A percentile compares a stretch with the other conserved stretches of the same genome.
Evolutionary conservation across 2,329 filamentous ascomycete species (phyloP).

Genomic region (Stemphylium vesicarium): DNA sequence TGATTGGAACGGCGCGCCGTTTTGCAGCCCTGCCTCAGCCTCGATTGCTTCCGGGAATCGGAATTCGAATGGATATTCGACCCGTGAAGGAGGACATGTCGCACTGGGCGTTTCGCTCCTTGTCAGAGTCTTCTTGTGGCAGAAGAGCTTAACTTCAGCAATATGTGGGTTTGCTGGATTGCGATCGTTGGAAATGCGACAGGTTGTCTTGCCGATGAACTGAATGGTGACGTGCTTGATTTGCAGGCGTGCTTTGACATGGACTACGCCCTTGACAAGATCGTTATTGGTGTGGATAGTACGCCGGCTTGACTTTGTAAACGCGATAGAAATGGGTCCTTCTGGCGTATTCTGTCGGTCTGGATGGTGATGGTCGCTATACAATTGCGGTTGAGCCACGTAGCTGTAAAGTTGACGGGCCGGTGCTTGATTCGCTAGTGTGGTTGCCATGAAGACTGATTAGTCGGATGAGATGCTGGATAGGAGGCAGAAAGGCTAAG

Average conservation of each 20-base stretch:
- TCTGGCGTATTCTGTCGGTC: slow-evolving; percentile 23
- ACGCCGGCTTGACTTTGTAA: slow-evolving; percentile 23
- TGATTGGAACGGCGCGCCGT: slow-evolving; percentile 10
- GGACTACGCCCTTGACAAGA: slow-evolving; percentile 25
- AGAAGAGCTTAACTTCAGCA: slow-evolving; percentile 19
- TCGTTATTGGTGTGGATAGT: slow-evolving; percentile 31
- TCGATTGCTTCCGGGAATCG: slow-evolving; percentile 28
- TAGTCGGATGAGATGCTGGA: neutral
- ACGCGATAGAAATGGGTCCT: slow-evolving; percentile 24
- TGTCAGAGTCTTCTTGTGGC: slow-evolving; percentile 15
- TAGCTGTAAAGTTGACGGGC: slow-evolving; percentile 26
- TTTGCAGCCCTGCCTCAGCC: slow-evolving; percentile 14
- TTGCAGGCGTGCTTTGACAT: slow-evolving; percentile 19
- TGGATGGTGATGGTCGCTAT: slow-evolving; percentile 26
- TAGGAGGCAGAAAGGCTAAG: neutral
- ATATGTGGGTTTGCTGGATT: slow-evolving; percentile 21
- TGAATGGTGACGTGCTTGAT: slow-evolving; percentile 22
- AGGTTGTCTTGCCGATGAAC: slow-evolving; percentile 26
- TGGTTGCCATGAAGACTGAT: slow-evolving; percentile 7
- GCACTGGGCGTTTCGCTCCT: slow-evolving; percentile 15
- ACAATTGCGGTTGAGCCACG: slow-evolving; percentile 23
- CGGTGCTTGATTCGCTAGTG: slow-evolving; percentile 6
- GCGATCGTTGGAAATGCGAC: slow-evolving; percentile 22
- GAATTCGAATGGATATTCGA: slow-evolving; percentile 32
- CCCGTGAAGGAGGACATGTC: slow-evolving; percentile 20